Evolutionary conservation across 768 basidiomycete genomes (phyloP).

Genomic region (Xerocomus potaroensis): DNA sequence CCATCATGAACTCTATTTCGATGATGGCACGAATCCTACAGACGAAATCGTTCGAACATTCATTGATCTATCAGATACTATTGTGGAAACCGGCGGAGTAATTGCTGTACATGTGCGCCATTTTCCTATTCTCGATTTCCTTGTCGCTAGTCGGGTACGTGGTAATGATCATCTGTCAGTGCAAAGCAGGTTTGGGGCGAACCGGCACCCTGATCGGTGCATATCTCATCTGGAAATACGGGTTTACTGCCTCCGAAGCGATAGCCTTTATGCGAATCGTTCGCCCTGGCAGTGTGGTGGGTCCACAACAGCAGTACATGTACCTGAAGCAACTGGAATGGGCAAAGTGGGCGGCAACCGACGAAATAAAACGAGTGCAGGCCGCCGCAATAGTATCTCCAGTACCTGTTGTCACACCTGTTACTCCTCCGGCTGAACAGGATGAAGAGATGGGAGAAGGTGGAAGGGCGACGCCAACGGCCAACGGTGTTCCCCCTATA

Average conservation of each 20-base stretch:
- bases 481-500: constrained; percentile 15
- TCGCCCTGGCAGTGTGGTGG: constrained; percentile 89
- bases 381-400: constrained; percentile 38
- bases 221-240: constrained; percentile 98
- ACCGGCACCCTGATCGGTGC: constrained; percentile 97
- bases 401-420: constrained; percentile 59
- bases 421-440: constrained; percentile 74
- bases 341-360: constrained; percentile 88
- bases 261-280: constrained; percentile 99
- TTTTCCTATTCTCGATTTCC: constrained; percentile 5
- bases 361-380: constrained; percentile 58
- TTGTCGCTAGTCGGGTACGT: constrained; percentile 14
- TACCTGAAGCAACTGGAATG: constrained; percentile 93
- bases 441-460: constrained; percentile 57
- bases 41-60: constrained; percentile 93
- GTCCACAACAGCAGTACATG: constrained; percentile 92
- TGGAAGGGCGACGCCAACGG: constrained; percentile 35
- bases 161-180: constrained; percentile 44
- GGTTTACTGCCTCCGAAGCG: constrained; percentile 92
- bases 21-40: constrained; percentile 96
- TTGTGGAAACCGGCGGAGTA: constrained; percentile 73
- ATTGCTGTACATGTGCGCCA: constrained; percentile 81
- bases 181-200: constrained; percentile 94
- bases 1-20: constrained; percentile 92
- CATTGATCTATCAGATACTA: constrained; percentile 76